Evolutionary conservation across 305 asterid species (phyloP).

Genomic region (Solanum chacoense): DNA sequence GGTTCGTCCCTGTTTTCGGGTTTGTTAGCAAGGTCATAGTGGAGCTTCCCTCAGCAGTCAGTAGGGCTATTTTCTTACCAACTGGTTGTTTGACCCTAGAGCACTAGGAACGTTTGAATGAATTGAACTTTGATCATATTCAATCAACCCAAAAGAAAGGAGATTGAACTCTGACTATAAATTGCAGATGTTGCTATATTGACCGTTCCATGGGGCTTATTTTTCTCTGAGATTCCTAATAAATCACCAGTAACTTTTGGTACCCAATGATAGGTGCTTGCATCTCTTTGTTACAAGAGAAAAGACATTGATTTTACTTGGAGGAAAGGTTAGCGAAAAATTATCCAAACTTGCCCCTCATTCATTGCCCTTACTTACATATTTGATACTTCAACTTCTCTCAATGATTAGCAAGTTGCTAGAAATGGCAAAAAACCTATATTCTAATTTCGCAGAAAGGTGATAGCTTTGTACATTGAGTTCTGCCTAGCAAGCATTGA

Average conservation of each 20-base stretch:
- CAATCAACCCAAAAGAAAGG: background rate
- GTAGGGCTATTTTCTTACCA: background rate
- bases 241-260: background rate
- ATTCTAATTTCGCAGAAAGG: background rate
- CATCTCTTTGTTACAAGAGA: background rate
- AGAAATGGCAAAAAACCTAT: background rate
- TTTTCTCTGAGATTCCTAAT: background rate
- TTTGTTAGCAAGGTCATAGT: background rate
- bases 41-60: background rate
- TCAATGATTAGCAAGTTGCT: background rate
- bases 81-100: background rate
- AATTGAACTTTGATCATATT: background rate
- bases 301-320: background rate
- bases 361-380: background rate
- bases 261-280: background rate
- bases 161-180: background rate
- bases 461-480: background rate
- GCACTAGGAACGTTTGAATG: background rate
- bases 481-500: background rate
- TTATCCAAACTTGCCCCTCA: background rate
- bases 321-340: background rate
- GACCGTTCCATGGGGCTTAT: background rate
- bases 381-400: background rate
- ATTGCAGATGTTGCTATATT: background rate
- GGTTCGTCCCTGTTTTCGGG: background rate